Evolutionary conservation across 1,139 yeast genomes (phyloP), one percentile per base, ranked within the genome.

Genomic region (Magnusiomyces ingens): DNA sequence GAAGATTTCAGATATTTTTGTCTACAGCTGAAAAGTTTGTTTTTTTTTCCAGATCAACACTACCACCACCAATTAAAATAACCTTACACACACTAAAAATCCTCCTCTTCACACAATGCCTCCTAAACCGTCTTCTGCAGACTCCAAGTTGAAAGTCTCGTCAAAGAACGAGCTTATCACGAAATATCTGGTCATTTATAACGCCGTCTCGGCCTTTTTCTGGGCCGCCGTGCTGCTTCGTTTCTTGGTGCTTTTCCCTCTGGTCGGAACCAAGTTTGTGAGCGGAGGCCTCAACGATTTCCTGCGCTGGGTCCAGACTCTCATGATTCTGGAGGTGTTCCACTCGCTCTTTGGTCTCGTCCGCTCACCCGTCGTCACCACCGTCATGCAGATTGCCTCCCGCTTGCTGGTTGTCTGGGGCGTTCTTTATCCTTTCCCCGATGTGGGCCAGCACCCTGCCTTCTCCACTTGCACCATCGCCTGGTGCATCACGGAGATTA

Each of bases 401-500:
- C 78, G 99, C 57, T 72, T 91, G 55, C 72, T 91, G 59, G 78
- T 93, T 48, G 96, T 89, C 17, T 77, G 88, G 75, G 97, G 98
- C 13, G 79, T 93, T 52, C 82, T 89, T 71, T 81, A 80, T 57
- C 68, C 77, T 17, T 76, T 90, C 62, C 97, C 98, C 12, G 67
- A 79, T 21, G 37, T 84, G 78, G 58, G 90, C 81, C 38, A 82
- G 77, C 62, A 65, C 61, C 59, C 80, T 58, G 73, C 82, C 54
- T 80, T 83, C 79, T 75, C 80, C 48, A 75, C 94, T 1, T 79
- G 93, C 69, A 76, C 83, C 48, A 65, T 82, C 52, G 93, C 97
- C 18, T 93, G 99, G 99, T 81, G 93, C 18, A 66, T 87, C 55
- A 89, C 98, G 37, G 99, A 93, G 70, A 78, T 89, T 50, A 83